Evolutionary conservation across 495 filamentous ascomycete genomes (phyloP).

Genomic region (Xylaria grammica): DNA sequence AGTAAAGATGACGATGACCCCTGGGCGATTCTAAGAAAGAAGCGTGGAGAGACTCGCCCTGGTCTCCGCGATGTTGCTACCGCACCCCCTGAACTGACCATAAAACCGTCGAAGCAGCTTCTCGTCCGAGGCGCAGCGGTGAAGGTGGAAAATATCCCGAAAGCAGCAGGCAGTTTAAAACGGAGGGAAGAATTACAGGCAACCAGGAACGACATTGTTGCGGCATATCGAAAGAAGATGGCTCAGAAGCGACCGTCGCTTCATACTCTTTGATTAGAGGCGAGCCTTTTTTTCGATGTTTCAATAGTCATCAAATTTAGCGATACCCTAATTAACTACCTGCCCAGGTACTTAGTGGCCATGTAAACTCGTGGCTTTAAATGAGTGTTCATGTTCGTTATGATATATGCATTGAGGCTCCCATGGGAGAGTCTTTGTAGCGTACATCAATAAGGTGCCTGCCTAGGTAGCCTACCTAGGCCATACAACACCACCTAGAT

Average conservation of each 20-base stretch:
- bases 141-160: conserved; percentile 75
- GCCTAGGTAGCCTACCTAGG: no score
- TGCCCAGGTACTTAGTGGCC: no score
- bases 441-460: no score
- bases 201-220: conserved; percentile 77
- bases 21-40: conserved; percentile 74
- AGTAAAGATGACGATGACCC: conserved; percentile 67
- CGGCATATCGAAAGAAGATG: conserved; percentile 83
- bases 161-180: conserved; percentile 76
- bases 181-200: conserved; percentile 80
- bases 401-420: no score
- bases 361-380: background rate
- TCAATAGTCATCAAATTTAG: background rate
- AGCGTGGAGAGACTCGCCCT: conserved; percentile 61
- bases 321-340: conserved; percentile 18
- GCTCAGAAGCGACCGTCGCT: conserved; percentile 56
- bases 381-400: background rate
- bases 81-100: conserved; percentile 79
- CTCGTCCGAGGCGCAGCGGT: conserved; percentile 73
- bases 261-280: conserved; percentile 3
- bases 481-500: no score
- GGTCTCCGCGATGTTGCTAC: conserved; percentile 78
- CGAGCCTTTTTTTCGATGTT: background rate
- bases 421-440: no score
- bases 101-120: conserved; percentile 68